phyloP scores from a whole-genome alignment of 148 eudicot genomes.

The Mesembryanthemum crystallinum region DNA sequence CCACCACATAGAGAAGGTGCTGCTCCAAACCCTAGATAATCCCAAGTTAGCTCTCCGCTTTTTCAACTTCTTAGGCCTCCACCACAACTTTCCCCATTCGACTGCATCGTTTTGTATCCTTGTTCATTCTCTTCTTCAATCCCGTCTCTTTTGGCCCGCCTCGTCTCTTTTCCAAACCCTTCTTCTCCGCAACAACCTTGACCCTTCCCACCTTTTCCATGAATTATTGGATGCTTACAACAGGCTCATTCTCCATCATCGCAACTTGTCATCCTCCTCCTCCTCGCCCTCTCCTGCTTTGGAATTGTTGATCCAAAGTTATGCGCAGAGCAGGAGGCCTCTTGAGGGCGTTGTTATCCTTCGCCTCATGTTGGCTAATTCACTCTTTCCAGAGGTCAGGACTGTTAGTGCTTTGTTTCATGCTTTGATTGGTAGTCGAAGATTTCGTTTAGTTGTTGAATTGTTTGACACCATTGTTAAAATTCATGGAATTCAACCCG shows the following conservation, averaged over 20 bases:
- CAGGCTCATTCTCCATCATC: slow-evolving; percentile 31
- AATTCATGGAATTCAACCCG: slow-evolving; percentile 30
- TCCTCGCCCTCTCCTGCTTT: no score
- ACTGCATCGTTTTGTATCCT: slow-evolving; percentile 64
- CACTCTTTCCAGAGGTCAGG: slow-evolving; percentile 62
- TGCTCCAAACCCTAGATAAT: slow-evolving; percentile 41
- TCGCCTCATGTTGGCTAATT: slow-evolving; percentile 37
- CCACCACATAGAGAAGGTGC: slow-evolving; percentile 49
- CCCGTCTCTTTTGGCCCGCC: slow-evolving; percentile 64
- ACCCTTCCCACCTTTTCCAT: slow-evolving; percentile 32
- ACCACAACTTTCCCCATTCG: slow-evolving; percentile 62
- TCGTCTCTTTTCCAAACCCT: slow-evolving; percentile 59
- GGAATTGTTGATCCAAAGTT: slow-evolving; percentile 40
- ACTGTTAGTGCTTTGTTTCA: slow-evolving; percentile 66
- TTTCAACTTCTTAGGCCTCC: slow-evolving; percentile 86
- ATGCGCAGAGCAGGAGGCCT: slow-evolving; percentile 33
- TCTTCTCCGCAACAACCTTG: slow-evolving; percentile 17
- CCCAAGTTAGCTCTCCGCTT: slow-evolving; percentile 70
- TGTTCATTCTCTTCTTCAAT: slow-evolving; percentile 45
- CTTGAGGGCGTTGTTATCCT: slow-evolving; percentile 44
- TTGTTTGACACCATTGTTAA: slow-evolving; percentile 45
- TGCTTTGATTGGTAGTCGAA: slow-evolving; percentile 46
- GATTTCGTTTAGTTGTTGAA: slow-evolving; percentile 44
- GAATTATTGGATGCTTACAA: slow-evolving; percentile 30
- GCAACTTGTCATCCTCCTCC: no score